Base-by-base conservation (phyloP, 169 alveolate genomes). In the Eimeria praecox region DNA sequence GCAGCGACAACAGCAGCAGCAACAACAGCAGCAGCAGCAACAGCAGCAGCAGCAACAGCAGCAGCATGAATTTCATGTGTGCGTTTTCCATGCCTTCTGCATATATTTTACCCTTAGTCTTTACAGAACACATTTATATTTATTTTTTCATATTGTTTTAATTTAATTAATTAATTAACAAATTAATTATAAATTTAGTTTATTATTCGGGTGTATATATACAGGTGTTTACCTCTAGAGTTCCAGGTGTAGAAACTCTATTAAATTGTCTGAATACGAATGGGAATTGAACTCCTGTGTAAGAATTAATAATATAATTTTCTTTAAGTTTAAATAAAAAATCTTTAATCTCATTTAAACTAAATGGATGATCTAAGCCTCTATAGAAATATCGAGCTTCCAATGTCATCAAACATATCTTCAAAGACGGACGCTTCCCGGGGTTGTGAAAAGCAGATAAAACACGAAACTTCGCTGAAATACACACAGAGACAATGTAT, bases 231-330 rank as follows among this genome's bases (percentile, higher is more conserved):
- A 95, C 97, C 95, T 88, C 95, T 6, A 95, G 91, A 33, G 86
- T 64, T 42, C 94, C 97, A 14, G 97, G 97, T 12, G 97, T 95
- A 38, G 27, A n/a, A 24, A 95, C 97, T n/a, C 93, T 42, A 44
- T 90, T 96, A 85, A 90, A 92, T 73, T 98, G 99, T 85, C 99
- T 96, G 96, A 97, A 98, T 83, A 98, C 99, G 94, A 97, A 97
- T 38, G 99, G 99, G 95, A 97, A 98, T 82, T 98, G 99, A 49
- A 98, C 97, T 16, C 98, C 99, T 2, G 98, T 98, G 52, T 97
- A 86, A 42, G 49, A 92, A 24, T 94, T 69, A 5, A 98, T 97
- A 35, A 98, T 83, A 92, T 98, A 98, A 89, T 97, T 97, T 85
- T 98, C 99, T 85, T 96, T 95, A 38, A 98, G 92, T 69, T 98